A percentile compares a stretch with the other conserved stretches of the same genome.
Conservation (phyloP, 2,329 filamentous ascomycete genomes). For the Triangularia setosa region DNA sequence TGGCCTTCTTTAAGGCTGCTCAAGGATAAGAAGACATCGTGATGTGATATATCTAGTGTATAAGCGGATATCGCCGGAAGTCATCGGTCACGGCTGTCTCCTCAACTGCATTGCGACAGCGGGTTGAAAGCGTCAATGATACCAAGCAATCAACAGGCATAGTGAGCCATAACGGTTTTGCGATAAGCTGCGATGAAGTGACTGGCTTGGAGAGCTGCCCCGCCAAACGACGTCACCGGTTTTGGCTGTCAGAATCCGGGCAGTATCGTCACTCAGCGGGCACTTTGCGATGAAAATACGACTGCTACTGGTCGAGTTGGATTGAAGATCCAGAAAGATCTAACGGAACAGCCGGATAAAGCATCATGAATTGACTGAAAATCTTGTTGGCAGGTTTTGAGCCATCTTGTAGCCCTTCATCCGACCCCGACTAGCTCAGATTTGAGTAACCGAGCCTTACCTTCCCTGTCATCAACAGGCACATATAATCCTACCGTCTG, state of each 20-base stretch:
- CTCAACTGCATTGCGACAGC: neutral
- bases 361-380: neutral
- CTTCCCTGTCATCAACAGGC: neutral
- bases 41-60: neutral
- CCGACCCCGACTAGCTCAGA: neutral
- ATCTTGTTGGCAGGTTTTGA: neutral
- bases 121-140: neutral
- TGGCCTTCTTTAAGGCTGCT: neutral
- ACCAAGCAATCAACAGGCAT: neutral
- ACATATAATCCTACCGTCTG: neutral
- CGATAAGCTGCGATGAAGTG: neutral
- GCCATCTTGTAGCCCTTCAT: neutral
- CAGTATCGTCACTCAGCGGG: neutral
- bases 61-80: neutral
- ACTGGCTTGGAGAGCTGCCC: neutral
- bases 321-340: neutral
- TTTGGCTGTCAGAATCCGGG: neutral
- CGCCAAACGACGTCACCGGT: neutral
- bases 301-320: neutral
- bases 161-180: neutral
- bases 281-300: neutral
- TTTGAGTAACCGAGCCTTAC: neutral
- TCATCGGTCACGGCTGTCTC: too few relatives aligned
- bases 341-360: neutral
- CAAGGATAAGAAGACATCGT: neutral